Conservation (phyloP, 1,284 basidiomycete genomes). For the Moesziomyces parantarcticus region DNA sequence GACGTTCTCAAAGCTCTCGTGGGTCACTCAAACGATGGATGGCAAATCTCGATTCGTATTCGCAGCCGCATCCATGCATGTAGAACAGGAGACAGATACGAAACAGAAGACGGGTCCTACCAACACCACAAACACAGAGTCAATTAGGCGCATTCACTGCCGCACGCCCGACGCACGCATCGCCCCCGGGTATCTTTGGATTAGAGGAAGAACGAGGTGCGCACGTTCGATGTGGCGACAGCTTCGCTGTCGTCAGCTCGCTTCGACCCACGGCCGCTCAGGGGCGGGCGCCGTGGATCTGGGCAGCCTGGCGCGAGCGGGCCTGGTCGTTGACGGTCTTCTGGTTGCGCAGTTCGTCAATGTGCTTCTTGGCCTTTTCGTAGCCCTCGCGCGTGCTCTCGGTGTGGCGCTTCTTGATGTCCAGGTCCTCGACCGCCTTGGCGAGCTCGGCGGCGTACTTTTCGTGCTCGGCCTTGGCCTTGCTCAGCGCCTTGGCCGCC, state of each 20-base stretch:
- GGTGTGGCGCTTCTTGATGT: conserved; percentile 63
- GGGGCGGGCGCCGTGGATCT: conserved; percentile 35
- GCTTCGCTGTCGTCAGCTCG: not conserved
- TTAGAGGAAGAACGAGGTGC: not conserved
- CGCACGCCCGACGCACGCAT: not conserved
- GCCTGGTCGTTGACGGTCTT: conserved; percentile 57
- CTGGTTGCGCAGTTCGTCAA: conserved; percentile 52
- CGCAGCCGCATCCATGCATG: too few species aligned
- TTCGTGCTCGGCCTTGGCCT: conserved; percentile 53
- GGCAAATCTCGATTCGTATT: not conserved
- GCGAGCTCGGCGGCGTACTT: conserved; percentile 52
- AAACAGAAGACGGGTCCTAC: not conserved
- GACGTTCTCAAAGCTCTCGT: not conserved
- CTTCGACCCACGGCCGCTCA: too few species aligned
- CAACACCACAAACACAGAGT: not conserved
- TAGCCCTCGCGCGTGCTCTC: conserved; percentile 41
- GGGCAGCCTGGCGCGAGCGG: conserved; percentile 38
- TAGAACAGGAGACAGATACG: too few species aligned
- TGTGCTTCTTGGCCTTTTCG: conserved; percentile 52
- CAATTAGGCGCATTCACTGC: not conserved
- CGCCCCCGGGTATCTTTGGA: conserved; percentile 1
- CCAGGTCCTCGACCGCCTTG: conserved; percentile 59
- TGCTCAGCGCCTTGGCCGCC: conserved; percentile 55
- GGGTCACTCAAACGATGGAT: not conserved
- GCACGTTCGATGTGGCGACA: not conserved